Percentiles rank a stretch among this genome's conserved stretches.
These are phyloP conservation scores for Ganoderma lingzhi DNA, from an alignment of 1,284 basidiomycete genomes.

Conservation along the genomic window DNA sequence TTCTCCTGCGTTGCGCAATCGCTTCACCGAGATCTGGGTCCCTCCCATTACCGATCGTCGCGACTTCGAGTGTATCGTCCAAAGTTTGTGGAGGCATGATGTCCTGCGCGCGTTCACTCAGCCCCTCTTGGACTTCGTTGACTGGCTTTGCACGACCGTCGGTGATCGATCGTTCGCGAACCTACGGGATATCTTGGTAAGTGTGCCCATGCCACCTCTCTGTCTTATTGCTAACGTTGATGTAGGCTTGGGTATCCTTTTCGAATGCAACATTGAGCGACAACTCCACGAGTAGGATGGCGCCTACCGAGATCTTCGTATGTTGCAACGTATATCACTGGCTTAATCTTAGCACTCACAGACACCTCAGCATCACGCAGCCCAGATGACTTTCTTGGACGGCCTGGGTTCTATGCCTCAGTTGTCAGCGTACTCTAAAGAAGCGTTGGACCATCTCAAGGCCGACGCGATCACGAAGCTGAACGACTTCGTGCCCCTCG, in stretches of 20 bases:
- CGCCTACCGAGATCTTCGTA: conserved; percentile 73
- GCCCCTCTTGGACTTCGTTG: conserved; percentile 80
- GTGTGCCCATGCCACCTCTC: conserved; percentile 39
- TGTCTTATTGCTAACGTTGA: not conserved
- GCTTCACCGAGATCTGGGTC: conserved; percentile 99
- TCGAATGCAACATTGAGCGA: conserved; percentile 69
- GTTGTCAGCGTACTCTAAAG: conserved; percentile 60
- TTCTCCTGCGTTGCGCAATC: conserved; percentile 95
- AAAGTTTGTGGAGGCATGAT: conserved; percentile 73
- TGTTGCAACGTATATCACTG: conserved; percentile 45
- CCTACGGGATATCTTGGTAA: conserved; percentile 89
- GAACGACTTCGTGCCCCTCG: conserved; percentile 59
- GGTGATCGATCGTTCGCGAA: conserved; percentile 78
- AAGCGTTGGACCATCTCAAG: conserved; percentile 58
- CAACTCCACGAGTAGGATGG: conserved; percentile 47
- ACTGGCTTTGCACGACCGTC: conserved; percentile 79
- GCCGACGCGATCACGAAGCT: conserved; percentile 57
- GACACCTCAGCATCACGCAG: conserved; percentile 78
- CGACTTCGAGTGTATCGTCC: conserved; percentile 87
- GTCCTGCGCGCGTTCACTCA: conserved; percentile 68
- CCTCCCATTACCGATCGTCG: conserved; percentile 81
- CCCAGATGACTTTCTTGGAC: conserved; percentile 87
- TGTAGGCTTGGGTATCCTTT: conserved; percentile 94
- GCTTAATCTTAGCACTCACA: conserved; percentile 1
- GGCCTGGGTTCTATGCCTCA: conserved; percentile 84